phyloP scores from a whole-genome alignment of 768 basidiomycete species.

The Polyporus arcularius region DNA sequence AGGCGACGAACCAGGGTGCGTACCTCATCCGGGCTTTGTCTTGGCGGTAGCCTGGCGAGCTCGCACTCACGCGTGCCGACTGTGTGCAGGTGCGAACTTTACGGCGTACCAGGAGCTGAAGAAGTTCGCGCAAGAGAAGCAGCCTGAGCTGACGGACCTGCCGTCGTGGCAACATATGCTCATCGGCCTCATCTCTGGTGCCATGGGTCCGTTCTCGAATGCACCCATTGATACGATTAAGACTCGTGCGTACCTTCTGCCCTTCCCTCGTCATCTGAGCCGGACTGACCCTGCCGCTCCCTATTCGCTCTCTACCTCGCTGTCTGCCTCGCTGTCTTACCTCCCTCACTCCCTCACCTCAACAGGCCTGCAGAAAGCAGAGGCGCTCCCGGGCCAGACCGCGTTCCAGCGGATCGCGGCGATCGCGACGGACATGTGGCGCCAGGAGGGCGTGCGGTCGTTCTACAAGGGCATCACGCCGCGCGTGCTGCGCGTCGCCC shows the following conservation, averaged over 20 bases:
- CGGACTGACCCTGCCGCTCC: background rate
- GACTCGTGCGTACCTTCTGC: constrained; percentile 63
- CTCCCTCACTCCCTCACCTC: background rate
- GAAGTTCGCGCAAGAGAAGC: constrained; percentile 71
- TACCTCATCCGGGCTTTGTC: background rate
- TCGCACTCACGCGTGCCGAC: background rate
- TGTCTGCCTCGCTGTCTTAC: background rate
- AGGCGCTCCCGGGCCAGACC: constrained; percentile 68
- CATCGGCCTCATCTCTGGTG: constrained; percentile 93
- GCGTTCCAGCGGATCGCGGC: constrained; percentile 77
- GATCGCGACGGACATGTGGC: constrained; percentile 94
- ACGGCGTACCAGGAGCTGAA: constrained; percentile 98
- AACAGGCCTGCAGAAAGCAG: constrained; percentile 82
- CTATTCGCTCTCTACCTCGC: background rate
- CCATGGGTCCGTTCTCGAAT: constrained; percentile 98
- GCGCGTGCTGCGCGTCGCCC: constrained; percentile 92
- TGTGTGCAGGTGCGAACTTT: constrained; percentile 81
- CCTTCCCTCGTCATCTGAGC: background rate
- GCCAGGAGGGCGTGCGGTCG: constrained; percentile 79
- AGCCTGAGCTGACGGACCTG: constrained; percentile 77
- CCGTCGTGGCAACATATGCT: constrained; percentile 96
- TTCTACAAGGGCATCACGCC: constrained; percentile 99
- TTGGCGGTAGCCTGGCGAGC: background rate
- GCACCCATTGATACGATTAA: constrained; percentile 96
- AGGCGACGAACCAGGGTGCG: constrained; percentile 96